Conservation (phyloP, 164 flowering plant species). For the Magnolia officinalis region DNA sequence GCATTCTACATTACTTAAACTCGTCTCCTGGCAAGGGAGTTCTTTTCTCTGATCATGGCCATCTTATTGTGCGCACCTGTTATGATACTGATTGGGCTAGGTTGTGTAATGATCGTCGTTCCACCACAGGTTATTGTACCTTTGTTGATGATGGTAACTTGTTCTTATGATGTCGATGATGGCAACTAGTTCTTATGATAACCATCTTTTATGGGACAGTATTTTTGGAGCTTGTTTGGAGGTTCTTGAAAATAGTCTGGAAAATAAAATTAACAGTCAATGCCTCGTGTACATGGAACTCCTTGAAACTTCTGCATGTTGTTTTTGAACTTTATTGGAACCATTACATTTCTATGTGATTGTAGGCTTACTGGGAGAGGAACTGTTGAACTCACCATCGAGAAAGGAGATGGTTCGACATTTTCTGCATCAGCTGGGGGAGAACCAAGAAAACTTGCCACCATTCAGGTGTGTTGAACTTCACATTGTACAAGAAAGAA, state of each 20-base stretch:
- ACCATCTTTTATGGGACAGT: neutral
- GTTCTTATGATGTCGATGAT: neutral
- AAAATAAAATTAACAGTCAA: too few relatives aligned
- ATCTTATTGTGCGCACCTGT: neutral
- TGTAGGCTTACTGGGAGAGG: conserved; percentile 84
- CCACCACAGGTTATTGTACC: neutral
- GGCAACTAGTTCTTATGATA: neutral
- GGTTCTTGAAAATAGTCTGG: too few relatives aligned
- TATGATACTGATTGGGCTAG: neutral
- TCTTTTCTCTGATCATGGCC: neutral
- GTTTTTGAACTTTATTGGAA: neutral
- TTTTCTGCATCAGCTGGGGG: conserved; percentile 82
- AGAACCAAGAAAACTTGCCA: conserved; percentile 58
- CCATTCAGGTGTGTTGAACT: conserved; percentile 55
- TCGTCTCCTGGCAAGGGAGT: neutral
- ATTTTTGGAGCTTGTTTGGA: too few relatives aligned
- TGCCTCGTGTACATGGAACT: too few relatives aligned
- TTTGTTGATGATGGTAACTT: neutral
- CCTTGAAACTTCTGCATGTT: neutral
- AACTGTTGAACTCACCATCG: conserved; percentile 70
- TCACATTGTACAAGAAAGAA: neutral
- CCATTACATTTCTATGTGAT: conserved; percentile 5
- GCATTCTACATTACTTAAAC: neutral
- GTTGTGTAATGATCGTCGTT: neutral
- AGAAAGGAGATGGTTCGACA: conserved; percentile 75